Base-by-base conservation (phyloP, 345 rosid species). In the Gossypium raimondii region DNA sequence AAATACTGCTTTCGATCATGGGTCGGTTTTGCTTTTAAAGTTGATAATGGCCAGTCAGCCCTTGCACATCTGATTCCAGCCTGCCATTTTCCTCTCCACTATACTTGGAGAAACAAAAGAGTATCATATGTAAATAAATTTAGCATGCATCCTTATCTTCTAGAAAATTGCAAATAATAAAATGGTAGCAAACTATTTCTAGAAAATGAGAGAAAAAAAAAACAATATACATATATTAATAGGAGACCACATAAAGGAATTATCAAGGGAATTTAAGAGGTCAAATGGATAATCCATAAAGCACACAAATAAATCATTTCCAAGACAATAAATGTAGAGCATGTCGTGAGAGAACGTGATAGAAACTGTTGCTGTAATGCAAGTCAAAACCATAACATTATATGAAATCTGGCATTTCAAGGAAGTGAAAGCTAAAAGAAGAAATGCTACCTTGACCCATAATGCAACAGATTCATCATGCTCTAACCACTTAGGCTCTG, bases 41-140 rank as follows among this genome's bases (percentile, higher is more conserved):
- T 96, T 25, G 97, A 79, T 65, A 96, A 77, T 27, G 99, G 98
- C 88, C 98, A 89, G 86, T 93, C 98, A 10, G 94, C 93, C 80
- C 88, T 93, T 48, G 92, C 93, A 76, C 98, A 96, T 83, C 89
- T 86, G 72, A 93, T 92, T 82, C 97, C 99, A 38, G 97, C 95
- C 38, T 90, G 94, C 99, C 99, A 96, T 87, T 83, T 92, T 38
- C 99, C 99, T 84, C 99, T 89, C 99, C 98, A 95, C 99, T 95
- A 76, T 66, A 83, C 75, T 84, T 79, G 84, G 73, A 67, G 68
- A 79, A 73, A 72, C 70, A 75, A 2, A 82, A 68, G 47, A 62
- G 41, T 47, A 62, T 50, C 60, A 77, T 41, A 61, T 18, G 56
- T 67, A 48, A 67, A 74, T 55, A 78, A 57, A 73, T 70, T 44